Base-by-base conservation (phyloP, 2,329 filamentous ascomycete species). In the Penicillium sp. region DNA sequence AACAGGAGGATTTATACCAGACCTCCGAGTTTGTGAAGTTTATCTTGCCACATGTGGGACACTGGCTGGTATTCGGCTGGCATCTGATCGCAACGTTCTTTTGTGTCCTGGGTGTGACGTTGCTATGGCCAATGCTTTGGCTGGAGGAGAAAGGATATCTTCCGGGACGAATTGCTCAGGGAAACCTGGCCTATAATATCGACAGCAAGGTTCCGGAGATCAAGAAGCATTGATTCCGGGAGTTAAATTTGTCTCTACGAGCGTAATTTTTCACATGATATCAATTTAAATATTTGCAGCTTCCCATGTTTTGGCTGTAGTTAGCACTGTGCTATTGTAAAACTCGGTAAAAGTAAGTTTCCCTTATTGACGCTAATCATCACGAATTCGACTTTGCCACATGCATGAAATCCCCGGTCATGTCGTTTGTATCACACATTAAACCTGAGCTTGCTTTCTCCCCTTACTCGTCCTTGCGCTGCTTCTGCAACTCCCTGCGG, bases 1-100 rank as follows among this genome's bases (percentile, higher is more conserved):
- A 75, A 14, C 89, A 95, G 64, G 83, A 94, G 55, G 89, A 95
- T 62, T 70, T 90, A 6, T 95, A 95, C 61, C 87, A 91, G 59
- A 75, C 81, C 0, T 84, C 82, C 40, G 85, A 95, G 56, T 84
- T 84, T 52, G 72, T 91, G 50, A 84, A 84, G 57, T 93, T 94
- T 61, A 57, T 90, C 14, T 59, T 78, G 13, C 81, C 85, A 8
- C 78, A 74, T 9, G 76, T 84, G 0, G 81, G 80, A 0, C 68
- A 73, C 6, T 60, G 78, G 20, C 26, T 84, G 1, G 66, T 89
- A 1, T 74, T 79, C 67, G 52, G 76, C 3, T 85, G 79, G 76
- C 85, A 89, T 63, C 69, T 84, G 16, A 74, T 81, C 43, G 81
- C 81, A 3, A 85, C 86, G 0, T 51, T 79, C 3, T 62, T 86